Evolutionary conservation across 2,329 filamentous ascomycete genomes (phyloP).

Genomic region (Sordariomycetes sp.): DNA sequence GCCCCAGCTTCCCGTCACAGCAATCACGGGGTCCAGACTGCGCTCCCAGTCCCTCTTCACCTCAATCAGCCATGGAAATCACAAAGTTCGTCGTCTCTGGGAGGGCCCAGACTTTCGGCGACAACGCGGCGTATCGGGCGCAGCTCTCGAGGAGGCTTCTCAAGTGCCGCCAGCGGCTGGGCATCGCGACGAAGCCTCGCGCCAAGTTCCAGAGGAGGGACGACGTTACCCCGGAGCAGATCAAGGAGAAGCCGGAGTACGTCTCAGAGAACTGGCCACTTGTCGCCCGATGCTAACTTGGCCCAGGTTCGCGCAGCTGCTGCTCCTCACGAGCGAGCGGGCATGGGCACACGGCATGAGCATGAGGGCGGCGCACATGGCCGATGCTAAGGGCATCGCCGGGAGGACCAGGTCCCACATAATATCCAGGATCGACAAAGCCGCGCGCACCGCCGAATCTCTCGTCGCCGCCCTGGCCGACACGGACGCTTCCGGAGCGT

Average conservation of each 20-base stretch:
- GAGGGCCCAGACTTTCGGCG: constrained; percentile 52
- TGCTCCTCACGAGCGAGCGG: constrained; percentile 76
- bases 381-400: constrained; percentile 66
- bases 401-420: constrained; percentile 78
- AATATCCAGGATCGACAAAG: constrained; percentile 75
- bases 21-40: neutral
- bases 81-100: constrained; percentile 70
- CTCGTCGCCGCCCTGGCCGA: constrained; percentile 56
- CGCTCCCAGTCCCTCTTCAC: neutral
- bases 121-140: constrained; percentile 1
- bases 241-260: constrained; percentile 66
- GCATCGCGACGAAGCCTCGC: constrained; percentile 70
- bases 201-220: constrained; percentile 69
- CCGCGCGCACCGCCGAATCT: constrained; percentile 52
- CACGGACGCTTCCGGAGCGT: constrained; percentile 48
- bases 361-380: constrained; percentile 72
- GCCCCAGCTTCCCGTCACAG: neutral
- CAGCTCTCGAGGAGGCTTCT: constrained; percentile 48
- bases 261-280: constrained; percentile 11
- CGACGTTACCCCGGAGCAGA: constrained; percentile 58
- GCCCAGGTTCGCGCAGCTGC: constrained; percentile 58
- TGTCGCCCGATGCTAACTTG: neutral
- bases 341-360: constrained; percentile 95
- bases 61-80: constrained; percentile 58
- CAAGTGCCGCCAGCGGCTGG: constrained; percentile 73